Evolutionary conservation across 106 monocot genomes (phyloP), one percentile per base, ranked within the genome.

Genomic region (Gastrodia elata): DNA sequence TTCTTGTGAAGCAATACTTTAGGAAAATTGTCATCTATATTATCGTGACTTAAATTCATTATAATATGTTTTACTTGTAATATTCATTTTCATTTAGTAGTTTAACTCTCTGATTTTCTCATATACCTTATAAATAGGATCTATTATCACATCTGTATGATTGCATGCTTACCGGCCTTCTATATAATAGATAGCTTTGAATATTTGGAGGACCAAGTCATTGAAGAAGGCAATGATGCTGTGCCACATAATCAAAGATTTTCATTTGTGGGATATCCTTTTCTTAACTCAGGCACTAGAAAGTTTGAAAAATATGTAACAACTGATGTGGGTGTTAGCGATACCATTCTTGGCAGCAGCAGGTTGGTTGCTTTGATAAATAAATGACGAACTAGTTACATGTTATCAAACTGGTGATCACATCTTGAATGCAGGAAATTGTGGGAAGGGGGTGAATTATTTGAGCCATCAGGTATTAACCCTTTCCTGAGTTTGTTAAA

Each of bases 331-430:
- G 79, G 70, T 13, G 75, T 80, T 56, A 68, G 59, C 13, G 76
- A 82, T 73, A 11, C 69, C 20, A 61, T 68, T 77, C 58, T 37
- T 58, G 37, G 34, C 27, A 71, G 42, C 32, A 61, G 30, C 71
- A 85, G 87, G 87, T 91, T 80, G 83, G 85, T 91, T 73, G 6
- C 24, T 15, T 77, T 13, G 75, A 14, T 6, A 8, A 30, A 20
- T 76, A 26, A 44, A 35, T 72, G 6, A 44, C 36, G 18, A 64
- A 16, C 30, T 32, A 18, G 25, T 30, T 22, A 26, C 9, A 18
- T 5, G 20, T 58, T 15, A n/a, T 38, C 27, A 38, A 36, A 24
- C 13, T 41, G 28, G 2, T 39, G 27, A 69, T 2, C 58, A 26
- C 9, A 58, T 18, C 9, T 61, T 9, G 22, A 22, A 4, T 82